Evolutionary conservation across 768 basidiomycete genomes (phyloP), one percentile per base, ranked within the genome.

Genomic region (Phanerochaete sordida): DNA sequence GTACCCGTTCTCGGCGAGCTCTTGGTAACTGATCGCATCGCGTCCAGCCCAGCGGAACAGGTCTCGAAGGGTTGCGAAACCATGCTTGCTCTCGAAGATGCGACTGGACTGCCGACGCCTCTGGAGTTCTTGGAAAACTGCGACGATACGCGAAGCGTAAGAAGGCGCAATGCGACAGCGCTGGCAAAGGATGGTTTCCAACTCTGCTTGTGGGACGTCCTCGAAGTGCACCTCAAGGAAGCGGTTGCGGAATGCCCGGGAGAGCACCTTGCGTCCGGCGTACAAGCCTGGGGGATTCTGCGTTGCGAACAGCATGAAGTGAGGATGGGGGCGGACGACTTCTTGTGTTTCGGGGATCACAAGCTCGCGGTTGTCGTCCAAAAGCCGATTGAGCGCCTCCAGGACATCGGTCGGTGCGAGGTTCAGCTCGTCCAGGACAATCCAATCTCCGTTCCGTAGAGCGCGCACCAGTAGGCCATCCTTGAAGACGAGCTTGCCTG

Each of bases 171-270:
- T 98, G 51, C 81, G 85, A 73, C 94, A 96, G 50, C 94, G 81
- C 69, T 95, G 88, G 66, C 88, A 92, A n/a, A 99, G 79, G 64
- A 99, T 98, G 2, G 86, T 90, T 74, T 98, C 93, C 46, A 98
- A 77, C 71, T 99, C 97, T 5, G 79, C 80, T 72, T 98, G 93
- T 0, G 97, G 97, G 0, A 98, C 95, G 65, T 99, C 96, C 56
- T 93, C 90, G 69, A 98, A 98, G 70, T 98, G 95, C 23, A 98
- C 92, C 72, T 99, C 97, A 19, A 99, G 83, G 74, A 98, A 98
- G 6, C 97, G 91, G 74, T 95, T 97, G 30, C 97, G 85, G 77
- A 99, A 98, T 0, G 97, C 97, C 9, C 97, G 85, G 2, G 96
- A 98, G 12, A 98, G 75, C 8, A 96, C 83, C 69, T 99, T 99